phyloP scores from a whole-genome alignment of 192 early-diverging fungal species.

The Geranomyces michiganensis region DNA sequence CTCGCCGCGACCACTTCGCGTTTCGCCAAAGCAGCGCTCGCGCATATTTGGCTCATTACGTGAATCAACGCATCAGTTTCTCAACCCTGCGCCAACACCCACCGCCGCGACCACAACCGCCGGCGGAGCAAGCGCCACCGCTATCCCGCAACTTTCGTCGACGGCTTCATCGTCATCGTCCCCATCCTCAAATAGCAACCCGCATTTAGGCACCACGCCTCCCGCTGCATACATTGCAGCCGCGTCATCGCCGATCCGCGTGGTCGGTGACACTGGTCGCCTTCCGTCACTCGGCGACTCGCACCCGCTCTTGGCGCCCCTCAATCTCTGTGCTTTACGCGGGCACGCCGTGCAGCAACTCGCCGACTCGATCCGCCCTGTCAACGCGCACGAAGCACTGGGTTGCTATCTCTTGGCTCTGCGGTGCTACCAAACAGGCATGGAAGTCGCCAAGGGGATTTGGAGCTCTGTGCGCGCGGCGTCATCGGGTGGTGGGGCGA shows the following conservation, averaged over 20 bases:
- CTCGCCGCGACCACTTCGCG: constrained; percentile 3
- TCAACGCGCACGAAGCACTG: constrained; percentile 35
- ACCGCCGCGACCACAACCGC: constrained; percentile 10
- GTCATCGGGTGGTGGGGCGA: neutral
- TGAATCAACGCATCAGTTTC: constrained; percentile 46
- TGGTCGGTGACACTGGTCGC: neutral
- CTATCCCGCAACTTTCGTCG: neutral
- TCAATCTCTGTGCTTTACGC: constrained; percentile 47
- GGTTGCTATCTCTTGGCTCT: constrained; percentile 44
- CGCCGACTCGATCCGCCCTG: constrained; percentile 31
- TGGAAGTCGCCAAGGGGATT: constrained; percentile 47
- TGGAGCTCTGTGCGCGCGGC: constrained; percentile 29
- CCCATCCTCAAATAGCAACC: too few species aligned
- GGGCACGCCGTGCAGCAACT: constrained; percentile 48
- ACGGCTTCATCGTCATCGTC: neutral
- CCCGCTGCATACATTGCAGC: constrained; percentile 25
- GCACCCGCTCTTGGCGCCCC: constrained; percentile 34
- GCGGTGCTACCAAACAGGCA: constrained; percentile 49
- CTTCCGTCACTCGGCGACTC: neutral
- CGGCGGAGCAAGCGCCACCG: neutral
- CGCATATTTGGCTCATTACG: constrained; percentile 47
- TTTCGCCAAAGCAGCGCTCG: constrained; percentile 11
- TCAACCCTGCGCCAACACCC: constrained; percentile 16
- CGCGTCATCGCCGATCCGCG: neutral
- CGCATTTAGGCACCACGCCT: constrained; percentile 1